These are phyloP conservation scores for Trypanosoma avium DNA, from an alignment of 208 protist genomes.

Conservation along the genomic window DNA sequence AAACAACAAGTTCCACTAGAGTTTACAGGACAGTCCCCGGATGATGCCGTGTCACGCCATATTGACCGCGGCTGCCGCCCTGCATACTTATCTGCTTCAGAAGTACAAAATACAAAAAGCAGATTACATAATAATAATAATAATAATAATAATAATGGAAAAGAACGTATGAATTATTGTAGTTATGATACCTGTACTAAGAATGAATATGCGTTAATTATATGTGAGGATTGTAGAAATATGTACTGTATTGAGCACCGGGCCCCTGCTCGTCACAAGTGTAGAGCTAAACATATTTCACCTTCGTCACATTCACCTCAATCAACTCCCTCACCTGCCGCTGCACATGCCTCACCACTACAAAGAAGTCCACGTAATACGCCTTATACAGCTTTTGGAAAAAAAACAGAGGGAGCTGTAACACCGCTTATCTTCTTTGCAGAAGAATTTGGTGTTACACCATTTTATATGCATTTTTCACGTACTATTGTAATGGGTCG, in stretches of 20 bases:
- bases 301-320: too few species aligned
- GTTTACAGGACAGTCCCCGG: conserved; percentile 45
- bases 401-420: conserved; percentile 62
- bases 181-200: conserved; percentile 41
- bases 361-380: conserved; percentile 50
- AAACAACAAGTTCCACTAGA: conserved; percentile 48
- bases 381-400: conserved; percentile 55
- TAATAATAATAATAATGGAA: too few species aligned
- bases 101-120: too few species aligned
- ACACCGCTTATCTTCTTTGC: conserved; percentile 60
- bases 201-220: conserved; percentile 29
- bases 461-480: conserved; percentile 74
- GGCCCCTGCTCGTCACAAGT: conserved; percentile 51
- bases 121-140: too few species aligned
- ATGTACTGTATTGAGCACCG: conserved; percentile 80
- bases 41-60: conserved; percentile 79
- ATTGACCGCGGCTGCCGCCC: conserved; percentile 66
- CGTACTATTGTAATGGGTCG: conserved; percentile 57
- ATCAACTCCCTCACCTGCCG: too few species aligned
- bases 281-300: conserved; percentile 21
- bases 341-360: conserved; percentile 21
- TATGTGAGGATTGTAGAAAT: conserved; percentile 64
- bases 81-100: too few species aligned
- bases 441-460: conserved; percentile 39
- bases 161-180: conserved; percentile 39